A percentile compares a stretch with the other conserved stretches of the same genome.
phyloP scores from a whole-genome alignment of 2,329 filamentous ascomycete species.

The Colletotrichum higginsianum region DNA sequence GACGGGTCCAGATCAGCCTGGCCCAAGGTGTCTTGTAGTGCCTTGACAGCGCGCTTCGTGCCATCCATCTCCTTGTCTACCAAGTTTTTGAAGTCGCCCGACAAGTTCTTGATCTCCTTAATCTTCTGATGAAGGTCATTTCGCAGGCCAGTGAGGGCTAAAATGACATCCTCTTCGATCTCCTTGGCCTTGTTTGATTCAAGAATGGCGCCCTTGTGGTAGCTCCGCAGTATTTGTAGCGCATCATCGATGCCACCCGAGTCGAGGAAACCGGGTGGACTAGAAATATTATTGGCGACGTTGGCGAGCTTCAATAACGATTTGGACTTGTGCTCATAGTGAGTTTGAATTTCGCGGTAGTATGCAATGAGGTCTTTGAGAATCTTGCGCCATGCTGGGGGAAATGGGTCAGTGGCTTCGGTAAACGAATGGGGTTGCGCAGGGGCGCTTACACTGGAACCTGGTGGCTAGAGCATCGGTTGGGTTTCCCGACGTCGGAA shows the following conservation, averaged over 20 bases:
- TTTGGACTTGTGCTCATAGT: constrained; percentile 90
- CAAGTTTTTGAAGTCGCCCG: constrained; percentile 96
- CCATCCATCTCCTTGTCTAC: constrained; percentile 95
- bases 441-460: constrained; percentile 81
- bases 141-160: constrained; percentile 86
- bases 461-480: constrained; percentile 89
- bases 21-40: constrained; percentile 85
- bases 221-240: constrained; percentile 82
- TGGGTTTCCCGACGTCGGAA: constrained; percentile 88
- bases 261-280: constrained; percentile 82
- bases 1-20: constrained; percentile 84
- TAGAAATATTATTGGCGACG: constrained; percentile 83
- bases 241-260: constrained; percentile 92
- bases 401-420: constrained; percentile 1
- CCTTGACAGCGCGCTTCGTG: constrained; percentile 83
- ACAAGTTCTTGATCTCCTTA: constrained; percentile 96
- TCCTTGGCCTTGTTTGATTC: constrained; percentile 92
- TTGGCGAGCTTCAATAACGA: constrained; percentile 86
- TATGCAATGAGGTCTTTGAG: constrained; percentile 95
- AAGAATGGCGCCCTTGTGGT: constrained; percentile 83
- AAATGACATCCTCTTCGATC: constrained; percentile 92
- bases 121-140: constrained; percentile 95
- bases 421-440: not conserved
- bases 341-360: constrained; percentile 90
- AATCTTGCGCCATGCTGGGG: constrained; percentile 90